Evolutionary conservation across 2,329 filamentous ascomycete genomes (phyloP).

Genomic region (Cladophialophora carrionii): DNA sequence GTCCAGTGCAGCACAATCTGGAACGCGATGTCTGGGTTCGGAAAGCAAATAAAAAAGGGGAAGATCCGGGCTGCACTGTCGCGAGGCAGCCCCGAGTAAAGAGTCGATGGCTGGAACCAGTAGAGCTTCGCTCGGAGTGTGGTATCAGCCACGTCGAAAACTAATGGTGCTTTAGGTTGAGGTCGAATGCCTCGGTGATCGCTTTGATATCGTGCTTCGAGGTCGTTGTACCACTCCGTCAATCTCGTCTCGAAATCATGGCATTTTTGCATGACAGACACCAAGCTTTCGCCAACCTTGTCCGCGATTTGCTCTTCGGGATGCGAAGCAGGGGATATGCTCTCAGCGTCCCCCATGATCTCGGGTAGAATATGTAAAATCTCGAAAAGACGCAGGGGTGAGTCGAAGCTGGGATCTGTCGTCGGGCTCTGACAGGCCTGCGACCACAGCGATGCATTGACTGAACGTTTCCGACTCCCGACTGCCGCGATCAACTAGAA

Average conservation of each 20-base stretch:
- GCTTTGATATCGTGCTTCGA: not conserved
- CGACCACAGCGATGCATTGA: slow-evolving; percentile 6
- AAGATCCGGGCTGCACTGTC: slow-evolving; percentile 19
- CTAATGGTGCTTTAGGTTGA: not conserved
- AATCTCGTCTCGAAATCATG: not conserved
- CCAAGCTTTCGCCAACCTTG: not conserved
- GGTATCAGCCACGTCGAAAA: not conserved
- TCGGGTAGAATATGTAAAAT: slow-evolving; percentile 21
- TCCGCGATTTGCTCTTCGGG: not conserved
- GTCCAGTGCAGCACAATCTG: slow-evolving; percentile 24
- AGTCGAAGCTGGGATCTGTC: not conserved
- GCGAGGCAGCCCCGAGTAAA: slow-evolving; percentile 10
- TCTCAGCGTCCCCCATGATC: slow-evolving; percentile 24
- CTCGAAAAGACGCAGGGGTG: slow-evolving; percentile 22
- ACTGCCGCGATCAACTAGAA: slow-evolving; percentile 21
- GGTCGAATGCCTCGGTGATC: not conserved
- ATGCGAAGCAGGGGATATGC: not conserved
- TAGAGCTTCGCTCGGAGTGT: slow-evolving; percentile 8
- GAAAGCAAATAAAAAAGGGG: slow-evolving; percentile 17
- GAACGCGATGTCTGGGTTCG: slow-evolving; percentile 20
- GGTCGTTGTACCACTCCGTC: not conserved
- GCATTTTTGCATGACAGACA: not conserved
- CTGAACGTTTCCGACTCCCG: slow-evolving; percentile 16
- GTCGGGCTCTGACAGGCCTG: not conserved
- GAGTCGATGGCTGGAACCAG: slow-evolving; percentile 20